Evolutionary conservation across 2,329 filamentous ascomycete genomes (phyloP), one percentile per base, ranked within the genome.

Genomic region (Fonsecaea monophora): DNA sequence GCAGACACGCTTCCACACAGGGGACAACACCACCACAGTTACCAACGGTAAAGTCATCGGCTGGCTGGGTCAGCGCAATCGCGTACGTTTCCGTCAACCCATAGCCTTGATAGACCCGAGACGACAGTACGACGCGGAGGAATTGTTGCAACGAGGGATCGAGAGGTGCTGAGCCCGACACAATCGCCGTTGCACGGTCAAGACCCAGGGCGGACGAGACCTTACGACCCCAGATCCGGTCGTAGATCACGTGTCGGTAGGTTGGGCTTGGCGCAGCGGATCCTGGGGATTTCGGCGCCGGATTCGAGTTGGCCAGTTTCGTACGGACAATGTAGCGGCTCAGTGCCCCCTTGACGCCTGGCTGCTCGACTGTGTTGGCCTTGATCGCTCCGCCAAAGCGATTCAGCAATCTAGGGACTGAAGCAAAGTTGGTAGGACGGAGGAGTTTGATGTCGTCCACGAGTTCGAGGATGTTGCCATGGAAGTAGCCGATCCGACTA

Each of bases 51-150:
- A 91, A 88, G 78, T 99, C 95, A 55, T 85, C 85, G 1, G 82
- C 78, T 10, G 86, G 74, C 81, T 98, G 95, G 40, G 87, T 86
- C 12, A 90, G 84, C 25, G 86, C 88, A 35, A 90, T 86, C 53
- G 94, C 93, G 75, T 96, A 97, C 0, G 93, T 91, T 81, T 99
- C 95, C 1, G 95, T 99, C 78, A 99, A 84, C 57, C 95, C 95
- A 78, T 94, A 99, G 35, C 94, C 95, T 80, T 98, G 94, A 37
- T 87, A 79, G 75, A 98, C 91, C 75, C 88, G 84, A 79, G 90
- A 91, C 67, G 86, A 90, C 70, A 96, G 92, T 35, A 91, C 90
- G 45, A 94, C 88, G 53, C 93, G 90, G 57, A 98, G 86, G 82
- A 98, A 97, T 74, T 92, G 86, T 71, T 98, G 94, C 38, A 98